These are phyloP conservation scores for Epichloe hybrida DNA, from an alignment of 2,329 filamentous ascomycete genomes.

Conservation along the genomic window DNA sequence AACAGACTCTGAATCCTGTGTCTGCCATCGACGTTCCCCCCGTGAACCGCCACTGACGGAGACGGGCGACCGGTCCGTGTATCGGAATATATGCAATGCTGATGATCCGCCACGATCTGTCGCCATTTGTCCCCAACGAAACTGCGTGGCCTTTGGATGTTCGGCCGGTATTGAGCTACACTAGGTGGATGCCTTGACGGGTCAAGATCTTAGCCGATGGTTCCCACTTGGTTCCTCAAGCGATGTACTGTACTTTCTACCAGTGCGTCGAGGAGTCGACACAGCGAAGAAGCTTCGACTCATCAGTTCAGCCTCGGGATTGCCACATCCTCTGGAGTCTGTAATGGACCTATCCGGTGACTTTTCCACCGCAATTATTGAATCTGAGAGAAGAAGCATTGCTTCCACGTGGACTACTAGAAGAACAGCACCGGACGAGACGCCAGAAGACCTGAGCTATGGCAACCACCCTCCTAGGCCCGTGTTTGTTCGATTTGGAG, in stretches of 20 bases:
- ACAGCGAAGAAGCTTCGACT: slow-evolving; percentile 44
- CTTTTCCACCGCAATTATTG: slow-evolving; percentile 12
- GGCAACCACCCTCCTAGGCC: background rate
- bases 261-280: slow-evolving; percentile 33
- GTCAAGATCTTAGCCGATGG: slow-evolving; percentile 37
- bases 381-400: slow-evolving; percentile 9
- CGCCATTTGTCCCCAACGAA: slow-evolving; percentile 49
- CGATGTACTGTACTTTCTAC: slow-evolving; percentile 47
- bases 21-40: slow-evolving; percentile 13
- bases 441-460: background rate
- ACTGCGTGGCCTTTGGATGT: slow-evolving; percentile 53
- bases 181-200: slow-evolving; percentile 35
- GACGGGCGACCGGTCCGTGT: slow-evolving; percentile 17
- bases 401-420: slow-evolving; percentile 6
- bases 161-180: slow-evolving; percentile 49
- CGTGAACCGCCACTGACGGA: slow-evolving; percentile 16
- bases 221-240: slow-evolving; percentile 41
- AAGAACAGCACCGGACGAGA: slow-evolving; percentile 4
- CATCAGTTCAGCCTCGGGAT: slow-evolving; percentile 43
- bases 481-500: background rate
- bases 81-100: slow-evolving; percentile 40
- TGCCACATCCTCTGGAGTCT: slow-evolving; percentile 12
- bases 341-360: slow-evolving; percentile 10
- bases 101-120: slow-evolving; percentile 53
- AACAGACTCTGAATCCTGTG: slow-evolving; percentile 7